Evolutionary conservation across 371 early-diverging fungal species (phyloP).

Genomic region (Quaeritorhiza haematococci): DNA sequence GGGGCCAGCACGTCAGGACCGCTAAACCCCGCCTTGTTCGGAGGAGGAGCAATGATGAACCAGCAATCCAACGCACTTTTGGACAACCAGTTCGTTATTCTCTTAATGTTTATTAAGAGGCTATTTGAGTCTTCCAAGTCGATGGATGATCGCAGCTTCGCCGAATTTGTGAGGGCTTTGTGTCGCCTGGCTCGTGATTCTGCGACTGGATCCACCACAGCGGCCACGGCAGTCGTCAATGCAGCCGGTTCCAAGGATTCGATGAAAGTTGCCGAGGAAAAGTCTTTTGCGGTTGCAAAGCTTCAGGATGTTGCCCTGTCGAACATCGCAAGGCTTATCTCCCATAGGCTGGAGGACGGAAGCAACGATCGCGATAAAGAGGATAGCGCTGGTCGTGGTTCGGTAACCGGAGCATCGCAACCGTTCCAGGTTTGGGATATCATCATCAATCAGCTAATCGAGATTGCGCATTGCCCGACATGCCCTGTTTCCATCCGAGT

Average conservation of each 20-base stretch:
- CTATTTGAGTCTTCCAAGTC: constrained; percentile 68
- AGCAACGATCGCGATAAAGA: constrained; percentile 18
- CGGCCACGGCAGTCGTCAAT: not conserved
- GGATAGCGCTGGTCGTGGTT: not conserved
- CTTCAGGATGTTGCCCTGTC: constrained; percentile 66
- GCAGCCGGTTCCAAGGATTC: constrained; percentile 8
- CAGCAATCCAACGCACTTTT: constrained; percentile 1
- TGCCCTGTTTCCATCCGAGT: constrained; percentile 58
- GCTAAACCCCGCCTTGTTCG: no score
- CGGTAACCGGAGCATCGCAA: no score
- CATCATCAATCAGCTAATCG: constrained; percentile 70
- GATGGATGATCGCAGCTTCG: constrained; percentile 59
- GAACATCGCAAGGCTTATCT: constrained; percentile 66
- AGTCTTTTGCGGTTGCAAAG: constrained; percentile 80
- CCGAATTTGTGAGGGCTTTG: constrained; percentile 63
- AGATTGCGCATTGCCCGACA: constrained; percentile 61
- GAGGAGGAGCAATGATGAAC: no score
- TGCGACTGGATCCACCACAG: constrained; percentile 1
- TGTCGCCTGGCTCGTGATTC: constrained; percentile 60
- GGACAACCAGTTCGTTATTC: constrained; percentile 32
- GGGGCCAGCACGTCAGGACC: no score
- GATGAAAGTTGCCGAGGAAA: constrained; percentile 48
- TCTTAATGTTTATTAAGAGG: constrained; percentile 42
- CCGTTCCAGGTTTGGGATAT: constrained; percentile 60
- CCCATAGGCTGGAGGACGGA: constrained; percentile 27